Conservation (phyloP, 2,329 filamentous ascomycete genomes). For the Pseudohalonectria lignicola region DNA sequence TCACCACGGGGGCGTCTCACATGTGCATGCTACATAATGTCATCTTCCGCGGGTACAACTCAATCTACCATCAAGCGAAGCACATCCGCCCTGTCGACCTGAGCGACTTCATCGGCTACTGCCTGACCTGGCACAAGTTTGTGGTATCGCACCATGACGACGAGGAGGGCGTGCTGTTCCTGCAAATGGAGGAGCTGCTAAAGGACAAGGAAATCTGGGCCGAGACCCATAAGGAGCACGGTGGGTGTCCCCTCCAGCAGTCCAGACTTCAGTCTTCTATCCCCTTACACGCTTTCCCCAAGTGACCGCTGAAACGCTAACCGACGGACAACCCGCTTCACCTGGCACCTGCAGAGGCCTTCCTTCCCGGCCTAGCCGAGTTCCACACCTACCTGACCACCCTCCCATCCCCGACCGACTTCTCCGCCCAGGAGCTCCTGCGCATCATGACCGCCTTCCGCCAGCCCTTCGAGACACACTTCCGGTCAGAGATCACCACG, state of each 20-base stretch:
- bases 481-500: slow-evolving; percentile 42
- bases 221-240: slow-evolving; percentile 43
- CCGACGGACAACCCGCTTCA: not conserved
- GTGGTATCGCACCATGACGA: slow-evolving; percentile 50
- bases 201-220: slow-evolving; percentile 38
- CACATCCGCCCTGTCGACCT: slow-evolving; percentile 39
- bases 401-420: slow-evolving; percentile 26
- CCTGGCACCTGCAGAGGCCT: slow-evolving; percentile 26
- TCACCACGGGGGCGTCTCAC: slow-evolving; percentile 47
- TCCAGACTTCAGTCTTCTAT: no score
- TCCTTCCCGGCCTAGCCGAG: slow-evolving; percentile 37
- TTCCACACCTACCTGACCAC: slow-evolving; percentile 40
- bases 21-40: slow-evolving; percentile 53
- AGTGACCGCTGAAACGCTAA: not conserved
- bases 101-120: slow-evolving; percentile 45
- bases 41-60: slow-evolving; percentile 53
- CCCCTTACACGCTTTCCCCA: not conserved
- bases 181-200: slow-evolving; percentile 39
- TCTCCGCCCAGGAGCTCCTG: slow-evolving; percentile 32
- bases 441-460: slow-evolving; percentile 40
- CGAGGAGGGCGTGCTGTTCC: slow-evolving; percentile 46
- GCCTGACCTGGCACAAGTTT: slow-evolving; percentile 46
- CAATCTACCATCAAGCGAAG: slow-evolving; percentile 48
- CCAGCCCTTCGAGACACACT: slow-evolving; percentile 38
- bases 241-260: slow-evolving; percentile 22